Evolutionary conservation across 805 yeast genomes (phyloP).

Genomic region (Sungouiella thailandica): DNA sequence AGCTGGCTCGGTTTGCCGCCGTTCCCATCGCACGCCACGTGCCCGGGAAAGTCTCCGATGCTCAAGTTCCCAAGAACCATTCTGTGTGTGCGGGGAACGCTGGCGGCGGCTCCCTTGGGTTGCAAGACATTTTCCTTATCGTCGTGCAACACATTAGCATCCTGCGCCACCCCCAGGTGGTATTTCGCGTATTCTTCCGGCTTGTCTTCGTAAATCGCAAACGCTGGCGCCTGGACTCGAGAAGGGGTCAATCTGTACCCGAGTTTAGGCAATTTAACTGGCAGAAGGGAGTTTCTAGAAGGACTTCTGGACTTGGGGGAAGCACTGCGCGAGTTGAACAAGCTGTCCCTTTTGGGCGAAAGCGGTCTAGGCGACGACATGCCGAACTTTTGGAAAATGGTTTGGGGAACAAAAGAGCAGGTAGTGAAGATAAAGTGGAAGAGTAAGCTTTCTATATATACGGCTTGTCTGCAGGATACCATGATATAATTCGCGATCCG

Average conservation of each 20-base stretch:
- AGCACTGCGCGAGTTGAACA: slow-evolving; percentile 11
- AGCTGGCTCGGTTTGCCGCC: slow-evolving; percentile 13
- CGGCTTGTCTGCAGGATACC: too few relatives aligned
- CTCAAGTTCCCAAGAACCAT: slow-evolving; percentile 24
- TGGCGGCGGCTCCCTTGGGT: slow-evolving; percentile 19
- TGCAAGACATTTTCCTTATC: slow-evolving; percentile 41
- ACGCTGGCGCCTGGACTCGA: slow-evolving; percentile 4
- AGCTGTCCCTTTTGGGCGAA: slow-evolving; percentile 12
- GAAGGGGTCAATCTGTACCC: slow-evolving; percentile 5
- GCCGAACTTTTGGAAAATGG: too few relatives aligned
- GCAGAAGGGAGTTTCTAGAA: slow-evolving; percentile 6
- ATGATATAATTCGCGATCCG: too few relatives aligned
- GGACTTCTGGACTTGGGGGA: slow-evolving; percentile 13
- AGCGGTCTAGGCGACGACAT: slow-evolving; percentile 9
- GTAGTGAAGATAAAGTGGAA: too few relatives aligned
- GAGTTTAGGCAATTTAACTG: slow-evolving; percentile 9
- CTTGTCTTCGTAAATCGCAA: slow-evolving; percentile 15
- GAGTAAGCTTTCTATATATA: too few relatives aligned
- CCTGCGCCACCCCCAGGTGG: slow-evolving; percentile 7
- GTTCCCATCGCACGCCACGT: slow-evolving; percentile 9
- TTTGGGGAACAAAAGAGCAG: too few relatives aligned
- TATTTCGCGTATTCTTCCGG: slow-evolving; percentile 9
- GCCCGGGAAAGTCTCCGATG: slow-evolving; percentile 29
- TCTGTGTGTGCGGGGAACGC: slow-evolving; percentile 13
- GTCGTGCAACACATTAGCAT: slow-evolving; percentile 13